Conservation (phyloP, 139 green algal species). For the Chlamydomonas schloesseri region DNA sequence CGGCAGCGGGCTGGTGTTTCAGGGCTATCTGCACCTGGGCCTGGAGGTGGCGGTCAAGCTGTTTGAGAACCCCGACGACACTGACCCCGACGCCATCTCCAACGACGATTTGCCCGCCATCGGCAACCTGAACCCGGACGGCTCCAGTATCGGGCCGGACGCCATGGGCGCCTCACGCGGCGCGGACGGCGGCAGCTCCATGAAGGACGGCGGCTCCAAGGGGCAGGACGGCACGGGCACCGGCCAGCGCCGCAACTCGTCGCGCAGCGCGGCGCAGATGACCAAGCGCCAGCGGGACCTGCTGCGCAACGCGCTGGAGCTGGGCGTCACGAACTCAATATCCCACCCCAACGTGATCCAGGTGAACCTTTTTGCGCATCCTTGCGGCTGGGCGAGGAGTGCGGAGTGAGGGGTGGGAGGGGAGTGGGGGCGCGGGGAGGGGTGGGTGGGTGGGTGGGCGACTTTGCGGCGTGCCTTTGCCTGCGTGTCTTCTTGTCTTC, state of each 20-base stretch:
- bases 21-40: slow-evolving; percentile 39
- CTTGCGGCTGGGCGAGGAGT: too few species aligned
- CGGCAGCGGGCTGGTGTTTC: slow-evolving; percentile 43
- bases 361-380: too few species aligned
- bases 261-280: slow-evolving; percentile 7
- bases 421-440: too few species aligned
- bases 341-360: slow-evolving; percentile 55
- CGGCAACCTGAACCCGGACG: background rate
- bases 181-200: background rate
- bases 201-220: background rate
- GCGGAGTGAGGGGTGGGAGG: too few species aligned
- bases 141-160: background rate
- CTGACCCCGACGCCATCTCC: slow-evolving; percentile 4
- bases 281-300: slow-evolving; percentile 41
- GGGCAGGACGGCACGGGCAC: background rate
- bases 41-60: slow-evolving; percentile 46
- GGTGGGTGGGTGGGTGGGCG: too few species aligned
- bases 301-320: slow-evolving; percentile 53
- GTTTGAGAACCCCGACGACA: slow-evolving; percentile 44
- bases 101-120: background rate
- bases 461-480: too few species aligned
- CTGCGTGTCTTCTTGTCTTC: too few species aligned
- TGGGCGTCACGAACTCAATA: slow-evolving; percentile 41
- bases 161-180: background rate
- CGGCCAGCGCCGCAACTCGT: too few species aligned